A percentile compares a stretch with the other conserved stretches of the same genome.
Conservation (phyloP, 495 filamentous ascomycete species). For the Neurospora intermedia region DNA sequence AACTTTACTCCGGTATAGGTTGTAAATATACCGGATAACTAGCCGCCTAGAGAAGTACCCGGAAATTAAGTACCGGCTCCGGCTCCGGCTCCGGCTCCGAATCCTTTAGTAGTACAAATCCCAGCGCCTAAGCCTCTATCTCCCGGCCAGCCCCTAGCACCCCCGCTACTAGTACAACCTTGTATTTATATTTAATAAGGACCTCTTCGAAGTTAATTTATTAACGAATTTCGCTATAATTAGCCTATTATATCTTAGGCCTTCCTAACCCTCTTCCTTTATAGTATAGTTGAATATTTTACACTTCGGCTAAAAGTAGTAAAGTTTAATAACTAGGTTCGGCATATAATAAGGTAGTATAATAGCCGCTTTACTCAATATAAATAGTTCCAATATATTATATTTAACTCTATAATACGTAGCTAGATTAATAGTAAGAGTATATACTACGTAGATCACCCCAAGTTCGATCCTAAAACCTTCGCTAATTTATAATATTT, state of each 20-base stretch:
- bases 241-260: neutral
- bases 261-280: too few relatives aligned
- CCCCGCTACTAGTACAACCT: too few relatives aligned
- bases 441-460: neutral
- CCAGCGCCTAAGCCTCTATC: neutral
- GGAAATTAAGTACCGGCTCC: too few relatives aligned
- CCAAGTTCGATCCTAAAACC: neutral
- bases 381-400: neutral
- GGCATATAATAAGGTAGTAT: too few relatives aligned
- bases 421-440: neutral
- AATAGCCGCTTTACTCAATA: neutral
- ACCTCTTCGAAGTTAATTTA: neutral
- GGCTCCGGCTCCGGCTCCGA: neutral
- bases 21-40: neutral
- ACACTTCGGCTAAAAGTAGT: too few relatives aligned
- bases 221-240: neutral
- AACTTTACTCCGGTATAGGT: neutral
- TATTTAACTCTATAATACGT: neutral
- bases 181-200: neutral
- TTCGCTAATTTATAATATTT: neutral
- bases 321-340: too few relatives aligned
- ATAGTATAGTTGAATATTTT: too few relatives aligned
- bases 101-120: neutral
- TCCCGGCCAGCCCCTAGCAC: too few relatives aligned
- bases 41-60: neutral